phyloP scores from a whole-genome alignment of 768 basidiomycete genomes.

The Daedaleopsis nitida region DNA sequence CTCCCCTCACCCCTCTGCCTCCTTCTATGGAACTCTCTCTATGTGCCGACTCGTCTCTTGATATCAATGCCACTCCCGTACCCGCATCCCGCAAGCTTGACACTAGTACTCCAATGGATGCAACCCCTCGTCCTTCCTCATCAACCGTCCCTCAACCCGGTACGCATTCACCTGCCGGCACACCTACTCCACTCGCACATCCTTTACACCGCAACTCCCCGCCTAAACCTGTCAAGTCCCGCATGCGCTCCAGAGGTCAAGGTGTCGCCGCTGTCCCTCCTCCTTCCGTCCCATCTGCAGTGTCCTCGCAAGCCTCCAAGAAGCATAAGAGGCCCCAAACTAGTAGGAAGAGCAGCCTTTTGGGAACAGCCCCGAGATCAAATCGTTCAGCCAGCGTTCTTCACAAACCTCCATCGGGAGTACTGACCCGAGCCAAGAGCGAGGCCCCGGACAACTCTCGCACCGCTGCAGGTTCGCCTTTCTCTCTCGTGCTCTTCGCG shows the following conservation, averaged over 20 bases:
- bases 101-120: background rate
- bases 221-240: background rate
- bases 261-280: background rate
- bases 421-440: background rate
- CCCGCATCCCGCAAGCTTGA: background rate
- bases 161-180: background rate
- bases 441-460: background rate
- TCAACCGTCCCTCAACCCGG: background rate
- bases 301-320: background rate
- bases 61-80: background rate
- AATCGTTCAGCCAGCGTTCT: background rate
- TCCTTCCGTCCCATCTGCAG: background rate
- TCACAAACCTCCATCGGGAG: background rate
- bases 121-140: background rate
- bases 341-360: background rate
- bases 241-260: background rate
- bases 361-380: background rate
- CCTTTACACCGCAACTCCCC: background rate
- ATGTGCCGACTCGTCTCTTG: background rate
- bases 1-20: constrained; percentile 11
- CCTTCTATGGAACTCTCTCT: background rate
- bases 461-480: background rate
- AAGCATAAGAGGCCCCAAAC: background rate
- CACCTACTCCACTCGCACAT: background rate
- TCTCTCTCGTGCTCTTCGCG: background rate